A percentile compares a stretch with the other conserved stretches of the same genome.
These are phyloP conservation scores for Bacidia gigantensis DNA, from an alignment of 495 filamentous ascomycete species.

Conservation along the genomic window DNA sequence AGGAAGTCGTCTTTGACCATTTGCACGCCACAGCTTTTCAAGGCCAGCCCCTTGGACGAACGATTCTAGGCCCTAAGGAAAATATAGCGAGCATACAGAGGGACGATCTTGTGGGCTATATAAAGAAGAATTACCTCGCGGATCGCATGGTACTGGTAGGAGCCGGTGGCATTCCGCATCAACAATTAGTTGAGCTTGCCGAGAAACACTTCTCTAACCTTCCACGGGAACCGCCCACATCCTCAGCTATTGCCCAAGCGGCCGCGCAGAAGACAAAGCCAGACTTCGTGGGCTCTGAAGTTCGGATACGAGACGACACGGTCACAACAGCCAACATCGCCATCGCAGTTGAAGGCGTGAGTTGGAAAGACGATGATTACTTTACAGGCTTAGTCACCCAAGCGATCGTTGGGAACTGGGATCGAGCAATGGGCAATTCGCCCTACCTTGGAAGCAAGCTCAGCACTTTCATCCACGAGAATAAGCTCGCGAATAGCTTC, in stretches of 20 bases:
- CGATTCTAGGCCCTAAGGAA: slow-evolving; percentile 92
- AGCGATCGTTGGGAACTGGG: slow-evolving; percentile 99
- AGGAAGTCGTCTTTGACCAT: slow-evolving; percentile 99
- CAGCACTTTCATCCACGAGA: slow-evolving; percentile 78
- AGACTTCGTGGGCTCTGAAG: slow-evolving; percentile 91
- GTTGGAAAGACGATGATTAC: slow-evolving; percentile 98
- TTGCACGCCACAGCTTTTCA: slow-evolving; percentile 97
- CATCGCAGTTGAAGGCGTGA: slow-evolving; percentile 96
- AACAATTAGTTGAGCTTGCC: slow-evolving; percentile 84
- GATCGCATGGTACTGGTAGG: slow-evolving; percentile 99
- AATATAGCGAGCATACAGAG: slow-evolving; percentile 95
- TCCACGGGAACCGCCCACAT: slow-evolving; percentile 54
- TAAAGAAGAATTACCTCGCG: slow-evolving; percentile 97
- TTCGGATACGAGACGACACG: slow-evolving; percentile 89
- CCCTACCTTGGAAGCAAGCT: slow-evolving; percentile 96
- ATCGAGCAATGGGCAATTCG: slow-evolving; percentile 94
- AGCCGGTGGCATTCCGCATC: slow-evolving; percentile 85
- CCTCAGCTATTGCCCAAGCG: slow-evolving; percentile 47
- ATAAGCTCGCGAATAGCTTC: slow-evolving; percentile 95
- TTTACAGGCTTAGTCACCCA: slow-evolving; percentile 96
- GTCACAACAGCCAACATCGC: slow-evolving; percentile 94
- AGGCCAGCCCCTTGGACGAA: slow-evolving; percentile 87
- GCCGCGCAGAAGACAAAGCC: slow-evolving; percentile 70
- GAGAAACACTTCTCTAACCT: slow-evolving; percentile 87
- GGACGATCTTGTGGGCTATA: slow-evolving; percentile 82